Base-by-base conservation (phyloP, 345 rosid genomes). In the Pistacia atlantica region DNA sequence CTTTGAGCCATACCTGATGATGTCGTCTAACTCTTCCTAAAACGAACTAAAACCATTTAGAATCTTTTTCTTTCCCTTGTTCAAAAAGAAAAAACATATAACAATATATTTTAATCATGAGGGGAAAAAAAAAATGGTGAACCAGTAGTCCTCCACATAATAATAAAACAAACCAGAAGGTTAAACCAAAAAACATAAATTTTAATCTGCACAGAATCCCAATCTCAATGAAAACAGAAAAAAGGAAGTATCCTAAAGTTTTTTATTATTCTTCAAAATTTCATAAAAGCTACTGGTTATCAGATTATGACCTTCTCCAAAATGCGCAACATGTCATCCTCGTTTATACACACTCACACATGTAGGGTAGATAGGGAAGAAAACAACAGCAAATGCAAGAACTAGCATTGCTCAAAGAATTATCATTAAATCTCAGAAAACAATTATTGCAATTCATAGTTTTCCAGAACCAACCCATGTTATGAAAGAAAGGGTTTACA, bases 11-110 rank as follows among this genome's bases (percentile, higher is more conserved):
- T 94, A 94, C 80, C 98, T 90, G 79, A 97, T 91, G 74, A 94
- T 97, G 84, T 97, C 98, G 86, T 97, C 99, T 65, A 97, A 80
- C 83, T 97, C 97, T 84, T 97, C 98, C 99, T 97, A 83, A 60
- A 78, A 71, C 52, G 77, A 51, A 84, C 75, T 31, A 75, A 64
- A 71, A 72, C 35, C 61, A 28, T 45, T 51, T 35, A 67, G 28
- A 2, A 68, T 54, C 16, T 51, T 78, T 18, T 67, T 42, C 46
- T 42, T 42, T 42, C 1, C 6, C 8, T 42, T 42, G 46, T 42
- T 42, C 46, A 42, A 7, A 42, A 42, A 42, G 46, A 42, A 8
- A 42, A 42, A 42, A 42, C 9, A 42, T 42, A 42, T 42, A 42
- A 38, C 42, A 2, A 38, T 6, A 38, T 38, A 38, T 38, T 2